Evolutionary conservation across 805 yeast genomes (phyloP), one percentile per base, ranked within the genome.

Genomic region (Yamadazyma ubonensis): DNA sequence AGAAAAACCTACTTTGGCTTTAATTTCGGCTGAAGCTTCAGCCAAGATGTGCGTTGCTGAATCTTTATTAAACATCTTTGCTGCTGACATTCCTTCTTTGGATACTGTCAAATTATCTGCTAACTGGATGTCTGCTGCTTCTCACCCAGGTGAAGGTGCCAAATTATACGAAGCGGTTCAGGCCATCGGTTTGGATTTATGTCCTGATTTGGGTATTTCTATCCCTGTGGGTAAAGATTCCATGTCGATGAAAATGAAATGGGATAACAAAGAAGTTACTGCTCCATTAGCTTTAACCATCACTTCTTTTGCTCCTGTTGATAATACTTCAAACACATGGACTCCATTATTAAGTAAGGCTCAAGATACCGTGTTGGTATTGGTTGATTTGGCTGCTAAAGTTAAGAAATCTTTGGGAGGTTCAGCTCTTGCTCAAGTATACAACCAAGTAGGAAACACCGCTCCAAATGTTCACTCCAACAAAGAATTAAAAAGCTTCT

Each of bases 151-250:
- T 55, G 99, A 93, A 66, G 99, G 99, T 45, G 76, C 95, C 38
- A 90, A 88, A 47, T 72, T 93, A 46, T 93, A 91, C 59, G 96
- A 89, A 65, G 99, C 97, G 33, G 99, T 93, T 33, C 90, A 89
- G 65, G 98, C 98, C 4, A 81, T 93, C 55, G 96, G 97, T 51
- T 59, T 90, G 57, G 97, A 88, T 49, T 73, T 95, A 54, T 93
- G 99, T 67, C 97, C 98, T 16, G 91, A 78, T 44, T 75, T 93
- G 50, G 97, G 95, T 31, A 68, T 93, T 46, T 75, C 95, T 15
- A 88, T 93, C 43, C 99, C 99, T 10, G 99, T 93, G 26, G 99
- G 99, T 51, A 93, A 93, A 69, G 99, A 93, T 64, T 89, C 97
- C 25, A 89, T 93, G 96, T 89, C 98, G 16, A 91, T 93, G 99